Conservation (phyloP, 2,329 filamentous ascomycete genomes). For the Lachnum nothofagi region DNA sequence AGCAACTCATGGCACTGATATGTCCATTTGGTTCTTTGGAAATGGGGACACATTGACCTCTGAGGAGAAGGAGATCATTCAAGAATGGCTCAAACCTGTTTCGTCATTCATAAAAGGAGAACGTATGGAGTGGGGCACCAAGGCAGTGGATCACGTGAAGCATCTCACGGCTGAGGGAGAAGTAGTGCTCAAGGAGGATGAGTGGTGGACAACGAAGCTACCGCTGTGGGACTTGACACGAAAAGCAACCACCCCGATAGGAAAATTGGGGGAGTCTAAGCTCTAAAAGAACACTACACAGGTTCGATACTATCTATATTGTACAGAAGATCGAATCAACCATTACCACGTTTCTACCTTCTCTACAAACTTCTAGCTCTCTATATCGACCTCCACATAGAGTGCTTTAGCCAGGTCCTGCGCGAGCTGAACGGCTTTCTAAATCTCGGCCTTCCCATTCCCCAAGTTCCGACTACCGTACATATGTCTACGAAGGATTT, state of each 20-base stretch:
- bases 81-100: constrained; percentile 16
- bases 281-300: neutral
- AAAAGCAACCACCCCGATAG: neutral
- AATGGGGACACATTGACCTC: constrained; percentile 13
- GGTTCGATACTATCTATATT: too few relatives aligned
- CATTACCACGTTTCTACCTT: neutral
- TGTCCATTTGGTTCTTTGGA: constrained; percentile 20
- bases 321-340: neutral
- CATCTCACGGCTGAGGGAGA: constrained; percentile 11
- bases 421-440: neutral
- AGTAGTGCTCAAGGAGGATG: constrained; percentile 12
- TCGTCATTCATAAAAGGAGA: constrained; percentile 11
- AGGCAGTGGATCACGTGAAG: constrained; percentile 6
- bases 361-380: neutral
- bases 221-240: constrained; percentile 9
- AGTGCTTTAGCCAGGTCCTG: neutral
- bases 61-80: constrained; percentile 7
- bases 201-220: constrained; percentile 13
- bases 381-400: neutral
- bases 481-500: neutral
- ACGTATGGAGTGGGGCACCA: constrained; percentile 11
- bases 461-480: constrained; percentile 1
- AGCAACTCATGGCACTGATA: constrained; percentile 16
- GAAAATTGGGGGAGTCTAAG: neutral
- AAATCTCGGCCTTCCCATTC: constrained; percentile 3